Base-by-base conservation (phyloP, 1,284 basidiomycete genomes). In the Cryptococcus maquisensis region DNA sequence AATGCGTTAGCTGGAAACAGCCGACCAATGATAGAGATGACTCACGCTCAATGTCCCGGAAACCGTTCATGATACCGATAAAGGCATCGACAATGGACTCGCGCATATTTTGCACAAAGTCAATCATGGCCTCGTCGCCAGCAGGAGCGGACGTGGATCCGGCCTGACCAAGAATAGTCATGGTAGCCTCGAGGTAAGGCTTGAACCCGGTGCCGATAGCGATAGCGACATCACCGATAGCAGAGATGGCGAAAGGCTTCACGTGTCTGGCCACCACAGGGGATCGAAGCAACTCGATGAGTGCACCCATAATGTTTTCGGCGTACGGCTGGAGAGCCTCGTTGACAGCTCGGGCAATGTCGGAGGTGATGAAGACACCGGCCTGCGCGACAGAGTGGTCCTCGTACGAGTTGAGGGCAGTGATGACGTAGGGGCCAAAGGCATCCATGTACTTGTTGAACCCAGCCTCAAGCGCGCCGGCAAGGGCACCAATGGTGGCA, bases 31-130 rank as follows among this genome's bases (percentile, higher is more conserved):
- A 24, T 18, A 36, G 24, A 13, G 72, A 78, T 56, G 66, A 87
- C 87, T 86, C 83, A 4, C 86, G 15, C 10, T 46, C 44, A 9
- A 23, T 88, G 61, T 85, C 84, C 78, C 94, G 92, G 71, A 97
- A 80, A 7, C 90, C 93, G 45, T 90, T 87, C 56, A 97, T 85
- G 61, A 98, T 88, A 46, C 96, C 94, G 9, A 90, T 94, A 70
- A 97, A 98, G 3, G 95, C 94, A 75, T 98, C 96, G 40, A 97
- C 80, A 62, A 99, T 97, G 43, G 92, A 91, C 72, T 98, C 95
- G 39, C 95, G 85, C 59, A 99, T 82, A 51, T 84, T 84, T 59
- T 85, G 84, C 56, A 97, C 90, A 73, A 98, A 98, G 65, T 99
- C 95, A 56, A 61, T 61, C 59, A 73, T 55, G 8, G 67, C 57